A percentile compares a stretch with the other conserved stretches of the same genome.
phyloP scores from a whole-genome alignment of 495 filamentous ascomycete species.

The Amniculicola lignicola region DNA sequence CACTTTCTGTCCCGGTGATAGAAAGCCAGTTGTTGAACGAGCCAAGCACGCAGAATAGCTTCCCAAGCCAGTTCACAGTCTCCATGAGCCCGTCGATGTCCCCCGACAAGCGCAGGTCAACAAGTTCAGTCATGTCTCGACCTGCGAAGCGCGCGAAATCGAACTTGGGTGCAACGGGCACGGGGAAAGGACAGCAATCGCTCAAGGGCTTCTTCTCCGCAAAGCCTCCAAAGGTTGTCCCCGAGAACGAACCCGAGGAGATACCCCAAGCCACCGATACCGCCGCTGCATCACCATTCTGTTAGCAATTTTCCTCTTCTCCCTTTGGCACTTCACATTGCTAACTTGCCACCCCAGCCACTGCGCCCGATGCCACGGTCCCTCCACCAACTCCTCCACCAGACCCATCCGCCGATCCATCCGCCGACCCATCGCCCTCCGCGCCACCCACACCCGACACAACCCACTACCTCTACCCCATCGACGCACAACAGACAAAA shows the following conservation, averaged over 20 bases:
- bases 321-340: neutral
- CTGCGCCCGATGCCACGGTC: constrained; percentile 36
- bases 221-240: constrained; percentile 11
- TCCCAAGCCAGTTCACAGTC: neutral
- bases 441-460: neutral
- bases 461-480: constrained; percentile 39
- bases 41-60: too few relatives aligned
- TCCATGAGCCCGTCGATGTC: neutral
- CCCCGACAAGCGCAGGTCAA: neutral
- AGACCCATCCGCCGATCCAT: constrained; percentile 53
- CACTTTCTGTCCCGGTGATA: too few relatives aligned
- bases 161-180: too few relatives aligned
- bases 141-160: constrained; percentile 28
- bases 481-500: constrained; percentile 52
- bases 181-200: too few relatives aligned
- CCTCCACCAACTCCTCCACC: neutral
- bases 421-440: neutral
- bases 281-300: neutral
- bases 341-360: neutral
- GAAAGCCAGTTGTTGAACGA: too few relatives aligned
- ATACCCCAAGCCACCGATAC: neutral
- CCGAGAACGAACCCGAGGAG: constrained; percentile 39
- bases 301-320: neutral
- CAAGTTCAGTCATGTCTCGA: constrained; percentile 14
- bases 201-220: neutral